Percentiles rank a stretch among this genome's conserved stretches.
phyloP scores from a whole-genome alignment of 2,329 filamentous ascomycete genomes.

The Fusarium robinianum region DNA sequence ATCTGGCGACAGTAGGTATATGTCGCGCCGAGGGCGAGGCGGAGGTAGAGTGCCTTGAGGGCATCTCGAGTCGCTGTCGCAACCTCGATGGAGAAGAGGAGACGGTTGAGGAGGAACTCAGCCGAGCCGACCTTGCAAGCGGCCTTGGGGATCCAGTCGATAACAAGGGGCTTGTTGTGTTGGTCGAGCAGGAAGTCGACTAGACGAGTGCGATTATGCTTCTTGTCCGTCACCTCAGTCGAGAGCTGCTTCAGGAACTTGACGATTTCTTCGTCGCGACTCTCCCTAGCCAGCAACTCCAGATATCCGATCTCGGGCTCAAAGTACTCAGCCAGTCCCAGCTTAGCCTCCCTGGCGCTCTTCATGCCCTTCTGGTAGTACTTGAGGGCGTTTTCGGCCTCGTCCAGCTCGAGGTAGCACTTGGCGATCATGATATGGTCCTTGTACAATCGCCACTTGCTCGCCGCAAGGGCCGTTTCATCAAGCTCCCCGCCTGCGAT shows the following conservation, averaged over 20 bases:
- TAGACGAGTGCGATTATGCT: constrained; percentile 37
- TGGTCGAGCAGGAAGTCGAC: constrained; percentile 45
- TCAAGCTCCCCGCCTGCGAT: constrained; percentile 35
- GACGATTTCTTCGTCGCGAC: constrained; percentile 44
- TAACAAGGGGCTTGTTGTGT: constrained; percentile 39
- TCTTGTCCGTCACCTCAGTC: constrained; percentile 28
- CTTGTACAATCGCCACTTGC: constrained; percentile 48
- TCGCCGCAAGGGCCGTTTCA: constrained; percentile 32
- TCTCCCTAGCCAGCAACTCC: constrained; percentile 44
- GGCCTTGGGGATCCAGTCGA: constrained; percentile 49
- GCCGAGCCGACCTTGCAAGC: constrained; percentile 42
- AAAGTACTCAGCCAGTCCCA: constrained; percentile 42
- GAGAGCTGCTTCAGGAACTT: constrained; percentile 42
- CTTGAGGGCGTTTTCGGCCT: constrained; percentile 40
- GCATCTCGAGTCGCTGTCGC: constrained; percentile 44
- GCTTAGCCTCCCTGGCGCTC: constrained; percentile 31
- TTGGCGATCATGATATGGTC: constrained; percentile 46
- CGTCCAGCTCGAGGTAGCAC: constrained; percentile 42
- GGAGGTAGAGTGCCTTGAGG: constrained; percentile 45
- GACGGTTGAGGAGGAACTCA: constrained; percentile 37
- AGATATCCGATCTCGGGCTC: constrained; percentile 46
- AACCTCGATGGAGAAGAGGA: constrained; percentile 40
- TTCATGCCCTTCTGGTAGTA: constrained; percentile 46
- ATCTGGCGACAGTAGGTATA: constrained; percentile 43
- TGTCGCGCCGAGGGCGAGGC: constrained; percentile 44